Percentiles rank a stretch among this genome's conserved stretches.
These are phyloP conservation scores for Blechomonas ayalai DNA, from an alignment of 208 protist genomes.

Conservation along the genomic window DNA sequence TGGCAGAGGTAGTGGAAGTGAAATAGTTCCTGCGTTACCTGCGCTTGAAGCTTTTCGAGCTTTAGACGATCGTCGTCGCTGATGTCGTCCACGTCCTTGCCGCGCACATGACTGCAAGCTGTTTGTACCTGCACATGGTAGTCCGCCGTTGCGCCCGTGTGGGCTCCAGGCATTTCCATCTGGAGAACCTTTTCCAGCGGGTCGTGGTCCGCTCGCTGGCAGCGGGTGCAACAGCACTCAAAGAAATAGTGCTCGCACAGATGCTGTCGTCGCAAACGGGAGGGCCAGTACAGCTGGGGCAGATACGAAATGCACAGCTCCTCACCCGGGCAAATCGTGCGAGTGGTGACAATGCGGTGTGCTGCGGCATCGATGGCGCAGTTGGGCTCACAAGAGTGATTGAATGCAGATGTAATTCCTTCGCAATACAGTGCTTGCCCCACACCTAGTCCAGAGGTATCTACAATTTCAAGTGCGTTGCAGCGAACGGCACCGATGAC, in stretches of 20 bases:
- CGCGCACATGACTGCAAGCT: slow-evolving; percentile 35
- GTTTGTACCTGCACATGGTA: slow-evolving; percentile 44
- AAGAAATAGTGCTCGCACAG: slow-evolving; percentile 69
- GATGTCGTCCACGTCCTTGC: slow-evolving; percentile 24
- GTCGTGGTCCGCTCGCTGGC: slow-evolving; percentile 8
- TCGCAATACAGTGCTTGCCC: slow-evolving; percentile 67
- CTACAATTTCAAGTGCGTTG: slow-evolving; percentile 68
- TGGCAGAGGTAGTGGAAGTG: slow-evolving; percentile 81
- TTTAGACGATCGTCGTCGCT: slow-evolving; percentile 19
- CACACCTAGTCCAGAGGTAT: slow-evolving; percentile 51
- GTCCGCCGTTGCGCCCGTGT: slow-evolving; percentile 19
- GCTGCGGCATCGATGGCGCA: slow-evolving; percentile 45
- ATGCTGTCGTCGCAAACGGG: slow-evolving; percentile 40
- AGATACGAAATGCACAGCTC: slow-evolving; percentile 83
- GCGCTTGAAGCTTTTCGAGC: slow-evolving; percentile 25
- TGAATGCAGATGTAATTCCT: slow-evolving; percentile 60
- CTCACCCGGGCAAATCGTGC: slow-evolving; percentile 39
- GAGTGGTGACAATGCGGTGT: slow-evolving; percentile 54
- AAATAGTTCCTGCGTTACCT: slow-evolving; percentile 44
- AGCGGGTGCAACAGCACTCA: slow-evolving; percentile 65
- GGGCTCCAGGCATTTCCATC: background rate
- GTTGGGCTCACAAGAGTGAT: slow-evolving; percentile 82
- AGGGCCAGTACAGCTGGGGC: slow-evolving; percentile 83
- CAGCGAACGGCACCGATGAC: slow-evolving; percentile 70
- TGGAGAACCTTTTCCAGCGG: background rate